phyloP scores from a whole-genome alignment of 495 filamentous ascomycete species.

The Podospora pseudoanserina region DNA sequence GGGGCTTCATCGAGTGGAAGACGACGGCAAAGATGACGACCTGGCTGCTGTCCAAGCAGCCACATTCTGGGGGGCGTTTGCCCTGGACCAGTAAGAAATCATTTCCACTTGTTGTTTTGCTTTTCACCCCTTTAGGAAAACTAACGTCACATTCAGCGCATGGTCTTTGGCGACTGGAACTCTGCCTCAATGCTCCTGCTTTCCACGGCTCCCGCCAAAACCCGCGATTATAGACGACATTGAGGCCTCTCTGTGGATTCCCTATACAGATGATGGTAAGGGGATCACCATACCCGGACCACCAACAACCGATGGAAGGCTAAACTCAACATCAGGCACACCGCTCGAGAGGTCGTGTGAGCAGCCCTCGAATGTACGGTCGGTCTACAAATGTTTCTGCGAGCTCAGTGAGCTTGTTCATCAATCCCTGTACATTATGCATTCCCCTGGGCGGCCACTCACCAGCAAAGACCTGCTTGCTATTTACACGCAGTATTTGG shows the following conservation, averaged over 20 bases:
- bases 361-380: slow-evolving; percentile 54
- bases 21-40: slow-evolving; percentile 42
- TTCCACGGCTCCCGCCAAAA: slow-evolving; percentile 53
- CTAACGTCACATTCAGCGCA: slow-evolving; percentile 44
- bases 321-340: slow-evolving; percentile 33
- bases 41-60: slow-evolving; percentile 62
- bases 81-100: slow-evolving; percentile 61
- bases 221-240: slow-evolving; percentile 53
- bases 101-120: not conserved
- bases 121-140: slow-evolving; percentile 2
- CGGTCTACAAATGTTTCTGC: slow-evolving; percentile 59
- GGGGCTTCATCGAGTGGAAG: slow-evolving; percentile 53
- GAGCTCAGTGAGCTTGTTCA: slow-evolving; percentile 66
- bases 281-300: slow-evolving; percentile 9
- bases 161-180: slow-evolving; percentile 62
- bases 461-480: slow-evolving; percentile 54
- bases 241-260: slow-evolving; percentile 54
- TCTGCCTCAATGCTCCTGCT: slow-evolving; percentile 58
- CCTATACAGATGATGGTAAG: slow-evolving; percentile 57
- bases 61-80: slow-evolving; percentile 71
- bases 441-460: slow-evolving; percentile 56
- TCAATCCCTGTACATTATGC: slow-evolving; percentile 59
- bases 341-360: slow-evolving; percentile 48
- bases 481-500: slow-evolving; percentile 56
- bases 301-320: slow-evolving; percentile 12